Evolutionary conservation across 768 basidiomycete species (phyloP), one percentile per base, ranked within the genome.

Genomic region (Mrakia gelida): DNA sequence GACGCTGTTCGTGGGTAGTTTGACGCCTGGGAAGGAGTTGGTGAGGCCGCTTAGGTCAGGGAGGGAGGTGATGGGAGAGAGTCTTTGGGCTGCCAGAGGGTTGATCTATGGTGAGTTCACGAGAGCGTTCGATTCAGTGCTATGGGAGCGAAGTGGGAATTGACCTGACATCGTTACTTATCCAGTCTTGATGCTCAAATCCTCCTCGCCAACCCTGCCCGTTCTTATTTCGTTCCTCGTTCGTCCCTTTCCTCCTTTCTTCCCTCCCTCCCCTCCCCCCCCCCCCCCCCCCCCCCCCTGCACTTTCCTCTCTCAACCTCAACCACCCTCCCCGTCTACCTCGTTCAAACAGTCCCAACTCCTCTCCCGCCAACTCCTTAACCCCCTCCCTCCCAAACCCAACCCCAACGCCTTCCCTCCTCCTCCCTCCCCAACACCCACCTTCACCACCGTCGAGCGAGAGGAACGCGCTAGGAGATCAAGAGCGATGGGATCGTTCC

Each of bases 41-140:
- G 61, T 79, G 15, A 28, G 59, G 3, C 68, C 54, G 26, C 54
- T 79, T 0, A 30, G n/a, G 21, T 23, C 32, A 0, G n/a, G 61
- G 30, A 45, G 49, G 23, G 65, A 71, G 38, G 49, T 52, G 13
- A 13, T 45, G 16, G 75, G 78, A n/a, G 78, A 79, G 49, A 32
- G 32, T 18, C 70, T 79, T 23, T 52, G 70, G 41, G 71, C 75
- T 4, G 28, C 67, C 3, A 70, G 74, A 38, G 78, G 78, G 23
- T 54, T 79, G 45, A n/a, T 79, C n/a, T 79, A 79, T 43, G 78
- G 74, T 75, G 21, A 75, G 74, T 21, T 49, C 21, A n/a, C n/a
- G 11, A 23, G 3, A 21, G 43, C 34, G 4, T 26, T 45, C 38
- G 28, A 62, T 61, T 38, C 26, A 8, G 54, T 61, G 30, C 15